A percentile compares a stretch with the other conserved stretches of the same genome.
These are phyloP conservation scores for Kwoniella bestiolae DNA, from an alignment of 768 basidiomycete genomes.

Conservation along the genomic window DNA sequence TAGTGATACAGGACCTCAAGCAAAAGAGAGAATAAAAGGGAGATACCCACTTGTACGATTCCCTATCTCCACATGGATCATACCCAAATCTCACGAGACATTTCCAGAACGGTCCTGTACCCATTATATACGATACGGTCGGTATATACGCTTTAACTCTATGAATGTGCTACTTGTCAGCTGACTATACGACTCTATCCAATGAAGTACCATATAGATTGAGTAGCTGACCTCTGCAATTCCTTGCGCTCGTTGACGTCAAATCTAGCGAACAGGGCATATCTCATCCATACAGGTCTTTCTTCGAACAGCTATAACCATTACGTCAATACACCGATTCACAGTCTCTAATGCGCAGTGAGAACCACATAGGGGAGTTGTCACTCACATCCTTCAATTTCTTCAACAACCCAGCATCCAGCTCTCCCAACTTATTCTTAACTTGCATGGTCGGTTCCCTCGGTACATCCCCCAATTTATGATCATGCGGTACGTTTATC, in stretches of 20 bases:
- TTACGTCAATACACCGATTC: no score
- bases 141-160: conserved; percentile 84
- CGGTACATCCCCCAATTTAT: conserved; percentile 35
- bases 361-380: no score
- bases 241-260: conserved; percentile 69
- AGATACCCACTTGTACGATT: conserved; percentile 74
- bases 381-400: conserved; percentile 42
- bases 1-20: no score
- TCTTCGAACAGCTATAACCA: conserved; percentile 68
- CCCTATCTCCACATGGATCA: conserved; percentile 77
- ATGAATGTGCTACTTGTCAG: not conserved
- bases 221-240: conserved; percentile 73
- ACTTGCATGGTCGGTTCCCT: conserved; percentile 63
- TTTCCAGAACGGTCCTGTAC: conserved; percentile 93
- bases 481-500: conserved; percentile 29
- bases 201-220: not conserved
- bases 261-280: conserved; percentile 82
- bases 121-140: conserved; percentile 81
- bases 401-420: conserved; percentile 62
- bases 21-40: no score
- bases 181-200: no score
- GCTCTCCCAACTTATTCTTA: conserved; percentile 66
- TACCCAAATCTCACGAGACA: conserved; percentile 83
- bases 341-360: no score
- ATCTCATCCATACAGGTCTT: conserved; percentile 88